Base-by-base conservation (phyloP, 257 asterid genomes). In the Mitragyna speciosa region DNA sequence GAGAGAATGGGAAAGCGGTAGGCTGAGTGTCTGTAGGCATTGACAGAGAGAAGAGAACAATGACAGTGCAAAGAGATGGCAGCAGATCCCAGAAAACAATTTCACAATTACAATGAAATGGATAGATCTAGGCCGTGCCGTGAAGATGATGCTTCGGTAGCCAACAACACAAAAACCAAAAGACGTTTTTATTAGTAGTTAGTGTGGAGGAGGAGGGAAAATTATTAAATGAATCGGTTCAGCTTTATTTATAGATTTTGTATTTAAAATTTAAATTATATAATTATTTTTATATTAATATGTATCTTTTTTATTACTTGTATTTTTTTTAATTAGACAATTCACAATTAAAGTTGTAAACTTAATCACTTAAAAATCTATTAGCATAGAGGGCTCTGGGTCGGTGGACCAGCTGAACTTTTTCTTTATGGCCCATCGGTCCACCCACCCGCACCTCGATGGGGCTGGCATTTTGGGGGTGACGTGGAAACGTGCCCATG, bases 71-170 rank as follows among this genome's bases (percentile, higher is more conserved):
- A 54, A 63, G 68, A 58, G 71, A 79, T 58, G 87, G 91, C 91
- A 81, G 88, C 91, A 88, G 91, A 88, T 86, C 91, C 91, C 88
- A 88, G 82, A 84, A 86, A 86, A 81, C 76, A 82, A 78, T 80
- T 64, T 76, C 64, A 79, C 80, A 81, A 84, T 84, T 82, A 88
- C 84, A 84, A 88, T 88, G 82, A 88, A 78, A 81, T 79, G 81
- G 67, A 76, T 56, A 54, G 2, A 75, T 43, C 59, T 51, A 45
- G 61, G 54, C 43, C 14, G 30, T 6, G 67, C 39, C 39, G 3
- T 36, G 39, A 36, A 36, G 39, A 36, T 36, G 39, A 36, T 4
- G 39, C 39, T 36, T 36, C 39, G 39, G 39, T 4, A 1, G 39
- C 2, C 39, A 36, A 36, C 2, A 36, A 36, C 2, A 36, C 2